These are phyloP conservation scores for Ganoderma boninense DNA, from an alignment of 1,284 basidiomycete species.

Conservation along the genomic window DNA sequence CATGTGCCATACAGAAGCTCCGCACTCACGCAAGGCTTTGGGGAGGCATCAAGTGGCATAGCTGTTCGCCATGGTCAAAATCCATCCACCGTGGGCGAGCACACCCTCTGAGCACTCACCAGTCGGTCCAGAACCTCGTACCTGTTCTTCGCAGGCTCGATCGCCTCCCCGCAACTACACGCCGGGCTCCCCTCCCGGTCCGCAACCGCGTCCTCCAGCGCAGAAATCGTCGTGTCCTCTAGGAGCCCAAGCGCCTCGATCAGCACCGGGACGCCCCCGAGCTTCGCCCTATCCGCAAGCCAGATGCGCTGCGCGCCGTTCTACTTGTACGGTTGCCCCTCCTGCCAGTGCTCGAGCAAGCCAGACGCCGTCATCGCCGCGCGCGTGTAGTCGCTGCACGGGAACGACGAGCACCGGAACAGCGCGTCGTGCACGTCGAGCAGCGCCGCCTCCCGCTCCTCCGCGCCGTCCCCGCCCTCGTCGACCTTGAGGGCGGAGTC, in stretches of 20 bases:
- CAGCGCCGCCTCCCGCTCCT: background rate
- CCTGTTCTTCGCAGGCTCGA: background rate
- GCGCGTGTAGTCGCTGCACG: background rate
- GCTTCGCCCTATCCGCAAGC: background rate
- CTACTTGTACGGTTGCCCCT: background rate
- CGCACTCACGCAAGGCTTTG: background rate
- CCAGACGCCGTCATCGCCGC: conserved; percentile 1
- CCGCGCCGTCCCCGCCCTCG: background rate
- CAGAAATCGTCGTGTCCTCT: conserved; percentile 2
- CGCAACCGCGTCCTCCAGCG: background rate
- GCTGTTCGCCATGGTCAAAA: background rate
- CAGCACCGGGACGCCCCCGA: background rate
- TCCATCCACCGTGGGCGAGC: background rate
- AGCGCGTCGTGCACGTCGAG: conserved; percentile 6
- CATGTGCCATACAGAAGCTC: background rate
- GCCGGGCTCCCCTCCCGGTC: background rate
- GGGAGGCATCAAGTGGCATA: background rate
- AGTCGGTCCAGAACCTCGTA: background rate
- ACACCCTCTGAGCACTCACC: background rate
- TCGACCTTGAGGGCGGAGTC: background rate
- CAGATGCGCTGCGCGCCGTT: background rate
- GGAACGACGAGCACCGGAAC: conserved; percentile 13
- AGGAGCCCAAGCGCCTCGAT: conserved; percentile 1
- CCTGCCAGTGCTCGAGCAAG: conserved; percentile 19
- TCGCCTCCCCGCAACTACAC: conserved; percentile 8